phyloP scores from a whole-genome alignment of 352 stramenopile genomes.

The Halophytophthora batemanensis region DNA sequence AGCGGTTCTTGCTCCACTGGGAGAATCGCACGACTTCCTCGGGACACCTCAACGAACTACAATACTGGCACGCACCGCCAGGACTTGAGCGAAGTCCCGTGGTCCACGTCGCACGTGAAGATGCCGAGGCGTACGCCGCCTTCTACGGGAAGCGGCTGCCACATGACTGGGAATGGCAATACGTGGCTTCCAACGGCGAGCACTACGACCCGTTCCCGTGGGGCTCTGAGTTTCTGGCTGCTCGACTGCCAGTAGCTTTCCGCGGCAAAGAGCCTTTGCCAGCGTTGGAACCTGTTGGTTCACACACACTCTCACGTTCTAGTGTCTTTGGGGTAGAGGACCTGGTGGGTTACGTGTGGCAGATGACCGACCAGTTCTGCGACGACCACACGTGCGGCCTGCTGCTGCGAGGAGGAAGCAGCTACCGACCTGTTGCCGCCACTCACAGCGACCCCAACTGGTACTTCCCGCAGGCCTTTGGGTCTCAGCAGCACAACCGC shows the following conservation, averaged over 20 bases:
- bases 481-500: conserved; percentile 65
- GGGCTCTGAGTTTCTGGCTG: conserved; percentile 33
- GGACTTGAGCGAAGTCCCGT: conserved; percentile 57
- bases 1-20: conserved; percentile 79
- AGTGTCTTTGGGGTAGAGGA: conserved; percentile 58
- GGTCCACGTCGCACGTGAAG: conserved; percentile 72
- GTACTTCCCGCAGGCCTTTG: conserved; percentile 78
- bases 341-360: conserved; percentile 80
- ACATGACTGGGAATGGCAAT: conserved; percentile 88
- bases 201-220: conserved; percentile 62
- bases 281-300: conserved; percentile 43
- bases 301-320: conserved; percentile 43
- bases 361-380: conserved; percentile 86
- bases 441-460: conserved; percentile 77
- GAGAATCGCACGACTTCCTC: conserved; percentile 27
- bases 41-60: conserved; percentile 1
- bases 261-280: conserved; percentile 38
- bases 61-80: conserved; percentile 46
- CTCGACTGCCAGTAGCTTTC: conserved; percentile 21
- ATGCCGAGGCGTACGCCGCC: conserved; percentile 60
- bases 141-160: conserved; percentile 77
- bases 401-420: conserved; percentile 73
- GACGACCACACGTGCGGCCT: conserved; percentile 78
- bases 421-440: conserved; percentile 62
- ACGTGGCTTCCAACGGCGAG: conserved; percentile 69